Conservation (phyloP, 2,329 filamentous ascomycete species). For the Cladophialophora bantiana region DNA sequence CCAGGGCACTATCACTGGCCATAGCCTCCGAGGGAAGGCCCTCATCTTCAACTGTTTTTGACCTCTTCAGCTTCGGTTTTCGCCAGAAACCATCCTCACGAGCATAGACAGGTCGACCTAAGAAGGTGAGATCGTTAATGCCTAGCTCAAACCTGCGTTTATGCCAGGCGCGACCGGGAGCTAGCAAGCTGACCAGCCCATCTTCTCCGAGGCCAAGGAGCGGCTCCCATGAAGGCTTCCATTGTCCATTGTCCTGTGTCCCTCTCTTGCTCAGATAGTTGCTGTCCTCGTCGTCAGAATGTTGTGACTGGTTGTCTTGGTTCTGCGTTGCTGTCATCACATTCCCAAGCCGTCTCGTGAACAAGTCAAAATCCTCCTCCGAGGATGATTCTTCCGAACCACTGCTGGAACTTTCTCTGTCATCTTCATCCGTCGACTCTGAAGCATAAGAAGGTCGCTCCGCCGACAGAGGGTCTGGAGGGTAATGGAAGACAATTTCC, state of each 20-base stretch:
- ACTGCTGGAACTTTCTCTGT: slow-evolving; percentile 38
- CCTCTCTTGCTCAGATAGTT: slow-evolving; percentile 25
- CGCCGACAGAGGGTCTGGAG: slow-evolving; percentile 56
- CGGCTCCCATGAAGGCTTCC: slow-evolving; percentile 59
- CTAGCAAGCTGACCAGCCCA: slow-evolving; percentile 80
- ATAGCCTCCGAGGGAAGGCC: slow-evolving; percentile 43
- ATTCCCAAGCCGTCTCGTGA: slow-evolving; percentile 26
- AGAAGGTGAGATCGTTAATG: slow-evolving; percentile 78
- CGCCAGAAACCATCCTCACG: slow-evolving; percentile 79
- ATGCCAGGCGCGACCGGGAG: slow-evolving; percentile 74
- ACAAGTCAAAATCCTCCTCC: slow-evolving; percentile 37
- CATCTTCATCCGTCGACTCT: slow-evolving; percentile 31
- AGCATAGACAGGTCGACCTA: slow-evolving; percentile 84
- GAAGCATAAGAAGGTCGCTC: slow-evolving; percentile 21
- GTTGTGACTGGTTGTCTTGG: slow-evolving; percentile 25
- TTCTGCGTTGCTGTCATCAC: slow-evolving; percentile 10
- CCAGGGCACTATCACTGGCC: slow-evolving; percentile 29
- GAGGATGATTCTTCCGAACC: slow-evolving; percentile 38
- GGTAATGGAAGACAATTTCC: slow-evolving; percentile 86
- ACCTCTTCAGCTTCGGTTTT: slow-evolving; percentile 53
- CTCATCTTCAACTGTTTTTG: slow-evolving; percentile 36
- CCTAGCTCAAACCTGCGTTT: slow-evolving; percentile 83
- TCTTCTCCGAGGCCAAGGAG: slow-evolving; percentile 77
- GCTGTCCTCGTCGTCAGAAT: slow-evolving; percentile 33
- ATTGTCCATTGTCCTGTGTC: slow-evolving; percentile 29